Conservation (phyloP, 148 eudicot genomes). For the Vaccinium myrtillus region DNA sequence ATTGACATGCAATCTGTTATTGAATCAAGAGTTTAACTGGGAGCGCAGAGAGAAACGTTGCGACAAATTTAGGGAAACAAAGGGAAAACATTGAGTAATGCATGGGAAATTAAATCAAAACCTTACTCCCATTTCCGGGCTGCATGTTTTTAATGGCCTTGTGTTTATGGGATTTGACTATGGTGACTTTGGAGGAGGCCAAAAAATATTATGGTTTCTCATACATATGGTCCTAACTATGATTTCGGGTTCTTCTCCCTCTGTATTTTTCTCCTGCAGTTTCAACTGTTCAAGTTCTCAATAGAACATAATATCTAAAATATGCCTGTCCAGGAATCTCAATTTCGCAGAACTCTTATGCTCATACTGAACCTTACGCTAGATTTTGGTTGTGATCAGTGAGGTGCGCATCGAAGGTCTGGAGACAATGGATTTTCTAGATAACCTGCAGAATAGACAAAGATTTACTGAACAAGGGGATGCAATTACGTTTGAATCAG, state of each 20-base stretch:
- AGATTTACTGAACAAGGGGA: constrained; percentile 92
- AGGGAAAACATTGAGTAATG: neutral
- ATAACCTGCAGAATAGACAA: constrained; percentile 61
- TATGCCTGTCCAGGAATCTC: neutral
- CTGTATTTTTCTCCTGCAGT: neutral
- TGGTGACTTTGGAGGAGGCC: neutral
- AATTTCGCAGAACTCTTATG: neutral
- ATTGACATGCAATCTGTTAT: neutral
- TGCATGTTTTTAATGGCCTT: neutral
- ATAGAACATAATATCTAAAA: neutral
- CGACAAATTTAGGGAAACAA: neutral
- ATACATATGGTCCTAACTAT: neutral
- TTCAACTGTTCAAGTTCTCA: neutral
- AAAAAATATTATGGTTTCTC: neutral
- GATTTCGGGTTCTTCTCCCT: neutral
- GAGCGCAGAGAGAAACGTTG: neutral
- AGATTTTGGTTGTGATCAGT: constrained; percentile 37
- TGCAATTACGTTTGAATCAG: constrained; percentile 86
- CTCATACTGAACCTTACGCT: neutral
- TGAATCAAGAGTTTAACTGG: neutral
- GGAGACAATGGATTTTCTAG: constrained; percentile 82
- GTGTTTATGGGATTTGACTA: neutral
- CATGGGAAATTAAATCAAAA: neutral
- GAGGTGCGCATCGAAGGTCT: constrained; percentile 91
- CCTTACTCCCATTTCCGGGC: neutral